phyloP scores from a whole-genome alignment of 768 basidiomycete genomes.

The Termitomyces sp. region DNA sequence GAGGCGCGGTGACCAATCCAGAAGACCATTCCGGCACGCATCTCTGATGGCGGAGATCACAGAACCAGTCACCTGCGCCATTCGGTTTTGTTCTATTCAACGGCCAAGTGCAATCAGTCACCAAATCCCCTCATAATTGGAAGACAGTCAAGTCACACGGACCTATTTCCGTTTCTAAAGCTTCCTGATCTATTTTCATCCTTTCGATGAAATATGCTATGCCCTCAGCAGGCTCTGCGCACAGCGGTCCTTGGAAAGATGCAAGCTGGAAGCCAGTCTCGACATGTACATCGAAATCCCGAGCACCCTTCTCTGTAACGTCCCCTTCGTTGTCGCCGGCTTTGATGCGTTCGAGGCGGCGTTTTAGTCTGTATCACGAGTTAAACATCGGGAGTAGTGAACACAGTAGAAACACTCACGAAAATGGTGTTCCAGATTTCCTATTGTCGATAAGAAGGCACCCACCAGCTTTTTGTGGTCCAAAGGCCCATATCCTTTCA shows the following conservation, averaged over 20 bases:
- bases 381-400: constrained; percentile 6
- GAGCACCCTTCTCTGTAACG: constrained; percentile 28
- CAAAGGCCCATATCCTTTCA: constrained; percentile 86
- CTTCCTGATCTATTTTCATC: constrained; percentile 57
- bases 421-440: constrained; percentile 39
- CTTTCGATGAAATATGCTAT: constrained; percentile 87
- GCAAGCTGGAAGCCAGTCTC: constrained; percentile 96
- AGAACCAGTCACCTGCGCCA: constrained; percentile 86
- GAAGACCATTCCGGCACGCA: constrained; percentile 80
- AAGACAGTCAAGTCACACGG: constrained; percentile 19
- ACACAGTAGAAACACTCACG: constrained; percentile 42
- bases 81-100: constrained; percentile 65
- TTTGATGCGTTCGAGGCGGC: constrained; percentile 41
- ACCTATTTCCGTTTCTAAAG: constrained; percentile 67
- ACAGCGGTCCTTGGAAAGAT: constrained; percentile 90
- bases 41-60: constrained; percentile 87
- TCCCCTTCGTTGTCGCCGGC: constrained; percentile 26
- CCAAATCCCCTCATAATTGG: background rate
- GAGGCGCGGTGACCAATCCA: constrained; percentile 97
- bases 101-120: constrained; percentile 9
- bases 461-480: constrained; percentile 82
- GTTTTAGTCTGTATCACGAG: constrained; percentile 41
- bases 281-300: constrained; percentile 75
- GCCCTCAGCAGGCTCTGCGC: constrained; percentile 92
- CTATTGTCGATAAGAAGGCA: constrained; percentile 83